Evolutionary conservation across 768 basidiomycete species (phyloP).

Genomic region (Leccinum truebloodii): DNA sequence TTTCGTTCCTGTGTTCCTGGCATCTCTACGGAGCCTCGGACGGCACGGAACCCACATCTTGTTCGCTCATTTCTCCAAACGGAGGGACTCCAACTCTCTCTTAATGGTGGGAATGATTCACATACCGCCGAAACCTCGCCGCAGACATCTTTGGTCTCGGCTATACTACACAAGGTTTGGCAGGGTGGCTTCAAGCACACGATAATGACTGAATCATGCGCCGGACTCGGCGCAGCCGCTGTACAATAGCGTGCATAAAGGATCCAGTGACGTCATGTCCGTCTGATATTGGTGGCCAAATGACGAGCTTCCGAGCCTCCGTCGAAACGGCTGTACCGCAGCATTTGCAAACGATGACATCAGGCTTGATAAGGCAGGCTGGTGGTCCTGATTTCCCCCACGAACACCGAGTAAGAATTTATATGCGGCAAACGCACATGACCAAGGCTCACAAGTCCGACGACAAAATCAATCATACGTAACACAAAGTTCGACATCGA

Average conservation of each 20-base stretch:
- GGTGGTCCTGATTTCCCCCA: neutral
- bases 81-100: neutral
- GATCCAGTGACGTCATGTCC: neutral
- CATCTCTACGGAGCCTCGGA: neutral
- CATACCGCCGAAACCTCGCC: neutral
- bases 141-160: constrained; percentile 6
- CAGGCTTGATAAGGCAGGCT: neutral
- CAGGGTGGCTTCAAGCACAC: neutral
- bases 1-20: neutral
- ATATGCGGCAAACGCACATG: neutral
- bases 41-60: neutral
- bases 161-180: constrained; percentile 5
- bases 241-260: neutral
- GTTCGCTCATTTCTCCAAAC: neutral
- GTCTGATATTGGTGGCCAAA: neutral
- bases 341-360: constrained; percentile 6
- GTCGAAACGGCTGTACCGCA: neutral
- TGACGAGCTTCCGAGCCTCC: neutral
- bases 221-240: neutral
- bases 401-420: neutral
- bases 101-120: constrained; percentile 8
- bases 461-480: constrained; percentile 17
- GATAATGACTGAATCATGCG: neutral
- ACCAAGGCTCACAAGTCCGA: neutral
- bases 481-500: constrained; percentile 1